Evolutionary conservation across 2,329 filamentous ascomycete species (phyloP), one percentile per base, ranked within the genome.

Genomic region (Epichloe bromicola): DNA sequence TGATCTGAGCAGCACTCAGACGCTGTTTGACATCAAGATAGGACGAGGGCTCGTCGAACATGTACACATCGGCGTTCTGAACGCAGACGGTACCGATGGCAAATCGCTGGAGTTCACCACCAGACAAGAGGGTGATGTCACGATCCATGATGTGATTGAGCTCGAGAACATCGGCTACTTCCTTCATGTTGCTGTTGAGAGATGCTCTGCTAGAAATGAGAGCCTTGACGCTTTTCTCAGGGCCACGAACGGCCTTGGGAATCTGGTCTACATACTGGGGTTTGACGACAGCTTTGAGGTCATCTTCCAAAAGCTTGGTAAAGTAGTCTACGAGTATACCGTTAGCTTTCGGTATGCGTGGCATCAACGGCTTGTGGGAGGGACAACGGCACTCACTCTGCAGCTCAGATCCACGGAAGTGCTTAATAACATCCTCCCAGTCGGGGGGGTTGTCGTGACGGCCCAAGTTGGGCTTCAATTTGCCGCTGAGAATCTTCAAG

Each of bases 11-110:
- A 56, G 94, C 93, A 59, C 85, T 86, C 59, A 98, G 75, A 83
- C 93, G 87, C 73, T 98, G 93, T 79, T 97, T 97, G 66, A 98
- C 93, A 85, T 98, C 94, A 53, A 98, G 80, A 70, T 96, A 98
- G 38, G 93, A 98, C 40, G 91, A 97, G 17, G 94, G 94, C 74
- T 98, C 93, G 70, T 98, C 93, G 63, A 98, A 98, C 93, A 98
- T 97, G 78, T 98, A 98, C 11, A 95, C 88, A 67, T 98, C 93
- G 59, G 91, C 91, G 63, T 95, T 83, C 68, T 97, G 91, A 20
- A 97, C 90, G 63, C 90, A 95, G 56, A 95, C 89, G 48, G 91
- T 87, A 63, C 87, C 93, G 60, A 98, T 96, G 61, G 93, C 93
- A 63, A 98, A 98, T 70, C 93, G 86, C 71, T 98, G 93, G 64